Base-by-base conservation (phyloP, 2,329 filamentous ascomycete genomes). In the Colletotrichum tropicicola region DNA sequence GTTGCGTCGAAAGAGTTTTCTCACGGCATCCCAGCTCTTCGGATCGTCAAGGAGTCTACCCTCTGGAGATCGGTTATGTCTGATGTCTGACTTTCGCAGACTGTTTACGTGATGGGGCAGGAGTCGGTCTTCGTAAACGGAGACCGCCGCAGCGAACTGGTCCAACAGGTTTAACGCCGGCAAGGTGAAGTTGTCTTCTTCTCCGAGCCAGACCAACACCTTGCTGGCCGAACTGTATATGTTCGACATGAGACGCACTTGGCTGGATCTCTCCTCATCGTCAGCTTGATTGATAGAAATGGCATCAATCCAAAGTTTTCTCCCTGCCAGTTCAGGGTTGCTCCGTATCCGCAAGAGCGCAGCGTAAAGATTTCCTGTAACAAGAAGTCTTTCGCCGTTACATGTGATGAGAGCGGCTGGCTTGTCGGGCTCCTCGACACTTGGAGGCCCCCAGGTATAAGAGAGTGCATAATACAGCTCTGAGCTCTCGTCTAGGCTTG, bases 211-310 rank as follows among this genome's bases (percentile, higher is more conserved):
- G 25, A 64, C 48, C 5, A 61, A 21, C 13, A 68, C 63, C 2
- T 30, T 53, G 7, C 39, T 19, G 8, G 66, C 68, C 10, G 57
- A 53, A n/a, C 53, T 54, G 39, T 68, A 69, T 17, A 69, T 67
- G 17, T 44, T 52, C 6, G 59, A 41, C 68, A 69, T 69, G 48
- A 68, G 48, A 21, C 47, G 39, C 4, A 68, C 68, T 28, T 68
- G 64, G 13, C 47, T 54, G 35, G 65, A 68, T n/a, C 68, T 45
- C 45, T 66, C 67, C 10, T 35, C 32, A n/a, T 65, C 17, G 30
- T 68, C 49, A 2, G 49, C 35, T 44, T 69, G 68, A 25, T 68
- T 63, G 12, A 69, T 68, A 12, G 51, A 69, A 32, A 69, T 60
- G 23, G 63, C 66, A 39, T 69, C 67, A 13, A 69, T 51, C 66